Evolutionary conservation across 1,284 basidiomycete genomes (phyloP), one percentile per base, ranked within the genome.

Genomic region (Ceratobasidium sp.): DNA sequence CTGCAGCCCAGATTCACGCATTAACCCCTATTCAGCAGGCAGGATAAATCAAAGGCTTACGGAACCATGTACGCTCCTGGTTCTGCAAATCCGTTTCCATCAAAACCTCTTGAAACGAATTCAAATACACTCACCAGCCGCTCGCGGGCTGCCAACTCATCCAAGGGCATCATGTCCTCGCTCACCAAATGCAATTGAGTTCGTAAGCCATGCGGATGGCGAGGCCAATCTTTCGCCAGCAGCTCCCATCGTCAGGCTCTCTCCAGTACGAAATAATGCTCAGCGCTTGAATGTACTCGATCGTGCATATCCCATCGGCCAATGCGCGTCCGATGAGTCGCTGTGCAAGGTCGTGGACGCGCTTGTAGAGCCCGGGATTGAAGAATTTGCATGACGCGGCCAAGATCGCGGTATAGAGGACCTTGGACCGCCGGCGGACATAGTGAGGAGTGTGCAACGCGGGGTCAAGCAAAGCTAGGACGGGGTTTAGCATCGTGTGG

Each of bases 341-440:
- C 74, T 81, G 79, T n/a, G 79, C 76, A 52, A 78, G 74, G 41
- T 76, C 50, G 58, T 81, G 76, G 48, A 82, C 76, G 21, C 75
- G 43, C 21, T 76, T 59, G 75, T 82, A 81, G 12, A 79, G 71
- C 23, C 79, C 77, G 1, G 79, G 79, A 12, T 77, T 76, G 64
- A 80, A 79, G 71, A 81, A 79, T 52, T 80, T 79, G 43, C 80
- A 77, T 0, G 82, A 79, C 2, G 80, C 80, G 26, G 80, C 78
- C 57, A 83, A 76, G 57, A 84, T 78, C 34, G 80, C 78, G 1
- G 80, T 79, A 74, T 81, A 83, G n/a, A 84, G 79, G 12, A 82
- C 76, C 2, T 80, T 76, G 18, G 77, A 79, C 3, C 78, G 76
- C 23, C 76, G 75, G 3, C 80, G 79, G 28, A 79, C 79, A 71